A percentile compares a stretch with the other conserved stretches of the same genome.
These are phyloP conservation scores for Cairneyella variabilis DNA, from an alignment of 495 filamentous ascomycete genomes.

Conservation along the genomic window DNA sequence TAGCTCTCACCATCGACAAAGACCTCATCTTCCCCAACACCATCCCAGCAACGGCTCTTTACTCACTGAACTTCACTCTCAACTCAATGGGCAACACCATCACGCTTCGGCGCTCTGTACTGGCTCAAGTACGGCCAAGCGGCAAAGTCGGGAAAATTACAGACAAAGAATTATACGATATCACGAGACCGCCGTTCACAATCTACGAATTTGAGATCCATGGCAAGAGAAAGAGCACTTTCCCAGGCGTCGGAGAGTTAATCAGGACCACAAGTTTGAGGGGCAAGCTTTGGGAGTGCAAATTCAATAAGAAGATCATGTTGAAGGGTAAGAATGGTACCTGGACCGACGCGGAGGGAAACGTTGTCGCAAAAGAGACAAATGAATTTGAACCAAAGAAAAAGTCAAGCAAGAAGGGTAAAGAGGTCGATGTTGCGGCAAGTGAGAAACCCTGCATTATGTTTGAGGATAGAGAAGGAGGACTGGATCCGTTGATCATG, in stretches of 20 bases:
- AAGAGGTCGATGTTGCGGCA: neutral
- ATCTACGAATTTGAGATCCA: neutral
- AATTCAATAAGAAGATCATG: conserved; percentile 11
- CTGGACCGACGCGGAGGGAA: conserved; percentile 11
- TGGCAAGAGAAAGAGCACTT: conserved; percentile 12
- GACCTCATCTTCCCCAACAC: conserved; percentile 13
- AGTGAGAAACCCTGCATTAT: conserved; percentile 6
- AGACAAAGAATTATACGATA: conserved; percentile 14
- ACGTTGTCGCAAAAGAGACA: conserved; percentile 4
- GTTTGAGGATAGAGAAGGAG: conserved; percentile 4
- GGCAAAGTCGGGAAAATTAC: neutral
- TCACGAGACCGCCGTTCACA: conserved; percentile 1
- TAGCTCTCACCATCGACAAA: conserved; percentile 10
- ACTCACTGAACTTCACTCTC: conserved; percentile 14
- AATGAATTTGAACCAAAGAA: conserved; percentile 6
- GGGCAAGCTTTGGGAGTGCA: conserved; percentile 14
- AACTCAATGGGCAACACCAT: conserved; percentile 9
- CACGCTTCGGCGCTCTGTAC: conserved; percentile 11
- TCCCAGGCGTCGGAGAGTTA: conserved; percentile 1
- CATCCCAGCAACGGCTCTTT: conserved; percentile 12
- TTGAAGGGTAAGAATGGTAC: neutral
- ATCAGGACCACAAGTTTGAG: neutral
- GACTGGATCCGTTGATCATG: neutral
- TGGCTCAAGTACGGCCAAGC: neutral
- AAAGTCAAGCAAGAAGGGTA: conserved; percentile 3